Evolutionary conservation across 23 red algal species (phyloP).

Genomic region (Gracilaria vermiculophylla): DNA sequence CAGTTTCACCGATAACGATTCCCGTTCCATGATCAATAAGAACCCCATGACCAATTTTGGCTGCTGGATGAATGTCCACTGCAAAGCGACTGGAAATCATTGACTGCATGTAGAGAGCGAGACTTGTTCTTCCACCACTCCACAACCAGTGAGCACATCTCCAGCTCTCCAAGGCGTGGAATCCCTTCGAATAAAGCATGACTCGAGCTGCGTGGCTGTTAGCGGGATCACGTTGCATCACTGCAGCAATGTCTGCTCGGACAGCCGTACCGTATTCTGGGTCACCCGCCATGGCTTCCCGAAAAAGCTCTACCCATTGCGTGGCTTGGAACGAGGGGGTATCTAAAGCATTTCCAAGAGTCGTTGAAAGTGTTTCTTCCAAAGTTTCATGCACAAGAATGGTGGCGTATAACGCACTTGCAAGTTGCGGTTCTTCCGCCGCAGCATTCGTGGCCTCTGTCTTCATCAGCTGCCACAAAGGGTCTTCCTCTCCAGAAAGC

Average conservation of each 20-base stretch:
- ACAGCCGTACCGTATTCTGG: conserved; percentile 68
- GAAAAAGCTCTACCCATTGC: conserved; percentile 91
- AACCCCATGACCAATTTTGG: conserved; percentile 83
- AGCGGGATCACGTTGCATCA: conserved; percentile 90
- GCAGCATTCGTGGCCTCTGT: conserved; percentile 80
- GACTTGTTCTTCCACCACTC: conserved; percentile 49
- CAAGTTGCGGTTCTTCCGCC: conserved; percentile 90
- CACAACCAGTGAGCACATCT: conserved; percentile 93
- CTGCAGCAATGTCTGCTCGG: conserved; percentile 83
- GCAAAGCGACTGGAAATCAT: conserved; percentile 89
- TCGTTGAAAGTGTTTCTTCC: conserved; percentile 84
- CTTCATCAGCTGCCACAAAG: conserved; percentile 92
- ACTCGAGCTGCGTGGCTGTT: conserved; percentile 80
- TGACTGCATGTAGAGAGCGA: conserved; percentile 93
- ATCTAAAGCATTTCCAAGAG: conserved; percentile 81
- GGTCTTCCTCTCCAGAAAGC: conserved; percentile 70
- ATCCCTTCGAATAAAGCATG: conserved; percentile 93
- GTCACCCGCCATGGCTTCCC: conserved; percentile 73
- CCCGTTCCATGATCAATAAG: conserved; percentile 97
- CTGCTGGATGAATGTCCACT: conserved; percentile 98
- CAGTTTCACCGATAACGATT: conserved; percentile 97
- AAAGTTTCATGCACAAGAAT: conserved; percentile 76
- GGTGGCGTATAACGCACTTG: conserved; percentile 70
- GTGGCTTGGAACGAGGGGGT: conserved; percentile 90
- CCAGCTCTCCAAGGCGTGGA: conserved; percentile 86